Evolutionary conservation across 2,329 filamentous ascomycete species (phyloP), one percentile per base, ranked within the genome.

Genomic region (Sarocladium brachiariae): DNA sequence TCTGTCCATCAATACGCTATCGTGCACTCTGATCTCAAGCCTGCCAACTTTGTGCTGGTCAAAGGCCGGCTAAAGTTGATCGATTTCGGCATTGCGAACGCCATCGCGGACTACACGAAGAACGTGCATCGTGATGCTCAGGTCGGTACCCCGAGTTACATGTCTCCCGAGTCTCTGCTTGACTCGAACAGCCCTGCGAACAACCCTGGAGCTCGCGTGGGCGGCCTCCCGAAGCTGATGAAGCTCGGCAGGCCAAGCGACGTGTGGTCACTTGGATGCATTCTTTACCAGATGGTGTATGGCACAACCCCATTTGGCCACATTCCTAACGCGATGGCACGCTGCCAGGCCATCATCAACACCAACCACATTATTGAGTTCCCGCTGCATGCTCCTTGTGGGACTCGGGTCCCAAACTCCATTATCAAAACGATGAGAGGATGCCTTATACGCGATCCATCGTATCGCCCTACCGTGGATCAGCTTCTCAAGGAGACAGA

Each of bases 31-130:
- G 93, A 99, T 63, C 76, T 99, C 33, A 99, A 99, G 68, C 93
- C 93, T 0, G 91, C 91, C 60, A 99, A 99, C 65, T 99, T 99
- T 65, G 86, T 99, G 21, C 77, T 97, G 18, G 90, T 96, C 16
- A 83, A 90, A 63, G 93, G 93, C 21, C 81, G 86, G 23, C 75
- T 99, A 33, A 99, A 99, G 68, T 80, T 99, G 51, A 99, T 99
- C 62, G 93, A 99, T 69, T 99, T 99, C 65, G 93, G 93, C 59
- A 99, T 99, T 62, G 93, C 93, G 52, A 96, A 96, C 62, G 91
- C 93, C 47, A 99, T 99, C 60, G 87, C 95, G 69, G 93, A 97
- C 64, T 83, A 96, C 68, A 99, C 93, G 0, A 87, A 96, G 67
- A 99, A 99, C 59, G 91, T 99, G 10, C 93, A 99, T 68, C 87